Percentiles rank a stretch among this genome's conserved stretches.
Conservation (phyloP, 305 asterid genomes). For the Euphrasia arctica region DNA sequence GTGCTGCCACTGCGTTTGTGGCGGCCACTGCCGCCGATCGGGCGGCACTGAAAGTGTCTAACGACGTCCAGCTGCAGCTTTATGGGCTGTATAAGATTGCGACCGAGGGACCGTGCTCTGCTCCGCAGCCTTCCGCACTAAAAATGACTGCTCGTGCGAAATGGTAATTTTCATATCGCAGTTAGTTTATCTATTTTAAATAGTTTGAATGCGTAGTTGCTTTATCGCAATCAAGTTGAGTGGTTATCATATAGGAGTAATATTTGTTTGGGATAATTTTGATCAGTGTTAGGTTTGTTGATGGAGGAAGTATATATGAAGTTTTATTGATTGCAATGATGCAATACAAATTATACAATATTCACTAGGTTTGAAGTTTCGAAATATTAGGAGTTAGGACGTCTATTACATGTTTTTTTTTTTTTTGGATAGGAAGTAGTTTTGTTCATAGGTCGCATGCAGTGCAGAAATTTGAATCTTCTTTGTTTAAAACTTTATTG, state of each 20-base stretch:
- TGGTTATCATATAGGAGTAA: constrained; percentile 17
- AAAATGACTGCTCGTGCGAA: constrained; percentile 98
- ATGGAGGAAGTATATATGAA: neutral
- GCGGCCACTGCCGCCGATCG: constrained; percentile 92
- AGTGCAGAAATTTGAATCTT: constrained; percentile 4
- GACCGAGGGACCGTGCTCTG: constrained; percentile 93
- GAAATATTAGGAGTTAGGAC: neutral
- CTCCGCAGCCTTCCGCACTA: constrained; percentile 90
- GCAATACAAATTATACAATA: neutral
- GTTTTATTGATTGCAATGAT: neutral
- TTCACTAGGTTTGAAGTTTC: neutral
- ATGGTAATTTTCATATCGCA: constrained; percentile 43
- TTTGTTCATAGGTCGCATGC: constrained; percentile 13
- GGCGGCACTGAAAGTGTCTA: constrained; percentile 61
- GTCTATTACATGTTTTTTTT: neutral
- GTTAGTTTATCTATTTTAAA: neutral
- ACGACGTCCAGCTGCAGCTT: constrained; percentile 86
- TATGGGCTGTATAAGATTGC: constrained; percentile 94
- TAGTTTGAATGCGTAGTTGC: neutral
- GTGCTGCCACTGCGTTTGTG: constrained; percentile 98
- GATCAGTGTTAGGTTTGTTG: constrained; percentile 11
- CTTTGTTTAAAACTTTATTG: constrained; percentile 2
- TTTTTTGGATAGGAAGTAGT: constrained; percentile 14
- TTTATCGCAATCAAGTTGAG: constrained; percentile 11
- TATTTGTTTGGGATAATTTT: neutral